Base-by-base conservation (phyloP, 2,329 filamentous ascomycete species). In the Ophiostoma montium region DNA sequence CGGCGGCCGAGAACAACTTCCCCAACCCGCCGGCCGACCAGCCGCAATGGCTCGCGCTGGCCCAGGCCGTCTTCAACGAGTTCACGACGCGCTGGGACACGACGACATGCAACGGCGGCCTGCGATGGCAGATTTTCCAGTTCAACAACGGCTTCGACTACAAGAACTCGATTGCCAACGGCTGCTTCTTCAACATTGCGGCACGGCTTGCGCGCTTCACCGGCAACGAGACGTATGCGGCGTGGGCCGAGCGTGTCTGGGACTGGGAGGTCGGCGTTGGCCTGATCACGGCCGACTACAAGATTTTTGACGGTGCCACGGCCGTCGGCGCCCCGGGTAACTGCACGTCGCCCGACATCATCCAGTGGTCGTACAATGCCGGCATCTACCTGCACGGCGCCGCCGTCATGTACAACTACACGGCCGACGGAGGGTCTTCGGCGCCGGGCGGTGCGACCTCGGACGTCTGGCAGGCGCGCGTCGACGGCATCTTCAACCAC, bases 111-210 rank as follows among this genome's bases (percentile, higher is more conserved):
- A 70, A 67, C 43, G 87, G 87, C 46, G 87, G 87, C 10, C 65
- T 94, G 55, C 78, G 83, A 54, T 94, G 88, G 88, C 87, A 94
- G 66, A 84, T 94, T 53, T 89, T 82, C 66, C 71, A 76, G 12
- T 85, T 81, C 66, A 88, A 88, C 66, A 76, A 71, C 50, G 86
- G 86, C 46, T 81, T 69, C 65, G 69, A 75, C 62, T 82, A 82
- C 67, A 82, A 83, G 59, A 83, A 83, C 64, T 71, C 74, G 19
- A 80, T 83, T 55, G 76, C 77, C 43, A 83, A 83, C 65, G 79
- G 79, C 7, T 80, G 77, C 63, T 82, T 83, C 63, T 82, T 83
- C 66, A 81, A 83, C 61, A 61, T 83, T 21, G 79, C 76, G 19
- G 72, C 86, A 8, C 79, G 86, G 15, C 71, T 94, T 7, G 83